phyloP scores from a whole-genome alignment of 768 basidiomycete genomes.

The Lactarius tabidus region DNA sequence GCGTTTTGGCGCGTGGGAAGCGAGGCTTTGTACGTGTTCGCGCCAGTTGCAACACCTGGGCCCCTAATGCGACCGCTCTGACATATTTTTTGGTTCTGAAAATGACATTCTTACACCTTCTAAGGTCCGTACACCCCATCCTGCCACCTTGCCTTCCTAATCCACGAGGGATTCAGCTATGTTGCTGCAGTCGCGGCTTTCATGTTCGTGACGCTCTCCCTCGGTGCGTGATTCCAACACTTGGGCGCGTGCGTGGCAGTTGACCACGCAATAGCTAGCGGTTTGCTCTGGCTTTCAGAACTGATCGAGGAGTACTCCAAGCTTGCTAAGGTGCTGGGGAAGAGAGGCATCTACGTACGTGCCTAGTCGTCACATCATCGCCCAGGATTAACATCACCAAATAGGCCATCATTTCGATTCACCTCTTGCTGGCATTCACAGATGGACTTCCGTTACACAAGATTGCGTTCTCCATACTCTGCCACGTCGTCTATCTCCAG shows the following conservation, averaged over 20 bases:
- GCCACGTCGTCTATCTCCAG: constrained; percentile 86
- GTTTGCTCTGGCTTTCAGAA: constrained; percentile 89
- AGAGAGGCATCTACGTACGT: constrained; percentile 84
- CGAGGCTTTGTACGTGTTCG: not conserved
- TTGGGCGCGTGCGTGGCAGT: not conserved
- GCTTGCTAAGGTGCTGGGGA: constrained; percentile 75
- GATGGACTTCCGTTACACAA: constrained; percentile 79
- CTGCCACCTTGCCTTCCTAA: constrained; percentile 22
- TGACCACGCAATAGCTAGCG: constrained; percentile 61
- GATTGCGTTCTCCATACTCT: constrained; percentile 72
- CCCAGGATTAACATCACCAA: not conserved
- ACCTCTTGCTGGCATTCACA: constrained; percentile 69
- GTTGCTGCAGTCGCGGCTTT: constrained; percentile 72
- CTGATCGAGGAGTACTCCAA: constrained; percentile 92
- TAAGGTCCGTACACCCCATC: constrained; percentile 43
- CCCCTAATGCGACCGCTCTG: constrained; percentile 6
- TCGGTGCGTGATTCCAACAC: constrained; percentile 53
- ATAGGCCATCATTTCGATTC: constrained; percentile 75
- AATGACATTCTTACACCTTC: constrained; percentile 57
- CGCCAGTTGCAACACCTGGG: not conserved
- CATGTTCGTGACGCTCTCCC: constrained; percentile 84
- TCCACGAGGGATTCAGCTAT: constrained; percentile 46
- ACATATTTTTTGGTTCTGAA: not conserved
- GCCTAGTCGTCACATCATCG: not conserved
- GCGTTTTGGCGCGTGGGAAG: not conserved